phyloP scores from a whole-genome alignment of 345 rosid genomes.

The Geranium rotundifolium region DNA sequence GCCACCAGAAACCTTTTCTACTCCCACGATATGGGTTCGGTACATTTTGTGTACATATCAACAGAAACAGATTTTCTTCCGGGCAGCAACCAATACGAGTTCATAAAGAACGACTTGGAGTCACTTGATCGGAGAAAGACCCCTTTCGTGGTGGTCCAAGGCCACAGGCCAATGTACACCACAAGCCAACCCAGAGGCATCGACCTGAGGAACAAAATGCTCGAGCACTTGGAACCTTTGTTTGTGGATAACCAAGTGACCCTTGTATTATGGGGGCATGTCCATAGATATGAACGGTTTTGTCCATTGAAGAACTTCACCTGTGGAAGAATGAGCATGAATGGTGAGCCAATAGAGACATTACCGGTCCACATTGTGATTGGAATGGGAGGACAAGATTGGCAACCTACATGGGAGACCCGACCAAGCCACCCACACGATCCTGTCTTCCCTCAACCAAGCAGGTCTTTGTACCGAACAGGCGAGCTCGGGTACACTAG shows the following conservation, averaged over 20 bases:
- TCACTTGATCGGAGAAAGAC: slow-evolving; percentile 63
- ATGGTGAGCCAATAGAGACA: slow-evolving; percentile 17
- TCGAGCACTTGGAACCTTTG: slow-evolving; percentile 76
- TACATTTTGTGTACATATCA: slow-evolving; percentile 70
- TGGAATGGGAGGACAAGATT: slow-evolving; percentile 94
- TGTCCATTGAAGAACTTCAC: slow-evolving; percentile 71
- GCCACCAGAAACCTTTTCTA: slow-evolving; percentile 70
- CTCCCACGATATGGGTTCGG: slow-evolving; percentile 60
- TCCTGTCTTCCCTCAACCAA: slow-evolving; percentile 76
- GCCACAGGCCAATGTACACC: slow-evolving; percentile 96
- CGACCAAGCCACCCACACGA: slow-evolving; percentile 46
- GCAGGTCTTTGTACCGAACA: slow-evolving; percentile 64
- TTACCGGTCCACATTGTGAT: slow-evolving; percentile 79
- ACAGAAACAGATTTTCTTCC: slow-evolving; percentile 77
- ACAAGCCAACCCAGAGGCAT: slow-evolving; percentile 53
- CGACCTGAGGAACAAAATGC: slow-evolving; percentile 45
- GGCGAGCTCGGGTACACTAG: slow-evolving; percentile 89
- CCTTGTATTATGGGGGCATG: slow-evolving; percentile 91
- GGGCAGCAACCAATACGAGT: slow-evolving; percentile 62
- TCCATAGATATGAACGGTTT: slow-evolving; percentile 86
- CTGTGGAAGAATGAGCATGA: slow-evolving; percentile 27
- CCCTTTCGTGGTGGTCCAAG: slow-evolving; percentile 75
- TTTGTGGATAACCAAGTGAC: slow-evolving; percentile 58
- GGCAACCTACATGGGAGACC: slow-evolving; percentile 83
- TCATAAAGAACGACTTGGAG: slow-evolving; percentile 65